Percentiles rank a stretch among this genome's conserved stretches.
Conservation (phyloP, 192 early-diverging fungal species). For the Coemansia reversa region DNA sequence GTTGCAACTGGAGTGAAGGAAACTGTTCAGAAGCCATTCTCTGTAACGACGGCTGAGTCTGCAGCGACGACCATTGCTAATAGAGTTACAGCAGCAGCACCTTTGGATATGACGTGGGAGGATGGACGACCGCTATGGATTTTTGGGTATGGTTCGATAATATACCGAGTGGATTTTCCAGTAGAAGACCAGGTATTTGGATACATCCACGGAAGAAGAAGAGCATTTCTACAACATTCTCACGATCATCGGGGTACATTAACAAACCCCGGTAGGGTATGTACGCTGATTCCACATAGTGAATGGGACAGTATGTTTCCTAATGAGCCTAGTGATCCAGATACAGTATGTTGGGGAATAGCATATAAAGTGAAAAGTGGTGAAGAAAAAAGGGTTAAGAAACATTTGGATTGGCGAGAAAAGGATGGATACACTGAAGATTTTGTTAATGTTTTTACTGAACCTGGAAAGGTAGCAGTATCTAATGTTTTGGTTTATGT, state of each 20-base stretch:
- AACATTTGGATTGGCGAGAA: slow-evolving; percentile 84
- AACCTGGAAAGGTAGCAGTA: slow-evolving; percentile 42
- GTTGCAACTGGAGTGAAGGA: not conserved
- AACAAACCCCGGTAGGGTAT: slow-evolving; percentile 76
- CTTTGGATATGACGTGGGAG: slow-evolving; percentile 12
- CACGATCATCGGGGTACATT: slow-evolving; percentile 87
- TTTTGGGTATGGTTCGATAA: slow-evolving; percentile 70
- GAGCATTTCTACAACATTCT: slow-evolving; percentile 56
- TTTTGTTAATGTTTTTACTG: slow-evolving; percentile 61
- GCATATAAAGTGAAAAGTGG: slow-evolving; percentile 73
- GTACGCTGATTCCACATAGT: slow-evolving; percentile 74
- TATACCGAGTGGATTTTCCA: slow-evolving; percentile 74
- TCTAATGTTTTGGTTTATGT: slow-evolving; percentile 75
- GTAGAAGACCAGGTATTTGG: slow-evolving; percentile 39
- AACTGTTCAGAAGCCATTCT: too few species aligned
- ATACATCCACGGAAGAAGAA: slow-evolving; percentile 18
- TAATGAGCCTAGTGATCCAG: slow-evolving; percentile 9
- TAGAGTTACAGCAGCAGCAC: too few species aligned
- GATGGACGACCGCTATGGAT: slow-evolving; percentile 56
- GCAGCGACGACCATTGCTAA: too few species aligned
- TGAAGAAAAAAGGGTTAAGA: slow-evolving; percentile 64
- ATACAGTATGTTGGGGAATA: slow-evolving; percentile 74
- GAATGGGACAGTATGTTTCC: slow-evolving; percentile 60
- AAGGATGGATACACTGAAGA: slow-evolving; percentile 83
- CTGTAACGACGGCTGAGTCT: too few species aligned